Base-by-base conservation (phyloP, 345 rosid species). In the Melaleuca quinquenervia region DNA sequence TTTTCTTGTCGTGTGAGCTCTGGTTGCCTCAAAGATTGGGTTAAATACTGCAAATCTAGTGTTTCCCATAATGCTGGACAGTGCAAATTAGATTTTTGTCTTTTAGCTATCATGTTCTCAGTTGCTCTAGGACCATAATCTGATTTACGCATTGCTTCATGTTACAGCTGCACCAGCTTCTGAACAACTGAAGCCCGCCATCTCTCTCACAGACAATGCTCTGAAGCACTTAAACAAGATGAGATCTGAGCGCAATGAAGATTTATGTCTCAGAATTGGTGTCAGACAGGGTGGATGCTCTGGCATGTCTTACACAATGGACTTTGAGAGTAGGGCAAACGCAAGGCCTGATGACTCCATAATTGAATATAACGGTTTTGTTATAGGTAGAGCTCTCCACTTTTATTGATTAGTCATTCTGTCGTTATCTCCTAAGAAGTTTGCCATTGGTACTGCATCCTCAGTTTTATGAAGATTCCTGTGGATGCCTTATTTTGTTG, bases 301-400 rank as follows among this genome's bases (percentile, higher is more conserved):
- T 0, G 99, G 99, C 88, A 96, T 97, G 99, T 97, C 98, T 29
- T 97, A 97, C 88, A 91, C 97, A 0, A 97, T 96, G 99, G 99
- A 97, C 60, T 96, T 97, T 48, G 98, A 96, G 93, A 92, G 89
- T 50, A 89, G 91, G 83, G 87, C 89, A 3, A 94, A 95, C 24
- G 84, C 96, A 6, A 92, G 96, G 88, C 93, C 98, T 1, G 98
- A 94, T 86, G 99, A 96, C 62, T 97, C 99, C 1, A 75, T 95
- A 26, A 95, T 97, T 5, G 94, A 96, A 76, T 95, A 94, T 48
- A 82, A 91, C 26, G 98, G 98, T 11, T 96, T 97, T 84, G 92
- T 92, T 52, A 97, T 96, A 15, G 98, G 99, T 97, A 93, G 24
- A 22, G 24, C 36, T 29, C 86, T 26, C 41, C 36, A 1, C 16